phyloP scores from a whole-genome alignment of 257 asterid species.

The Penstemon barbatus region DNA sequence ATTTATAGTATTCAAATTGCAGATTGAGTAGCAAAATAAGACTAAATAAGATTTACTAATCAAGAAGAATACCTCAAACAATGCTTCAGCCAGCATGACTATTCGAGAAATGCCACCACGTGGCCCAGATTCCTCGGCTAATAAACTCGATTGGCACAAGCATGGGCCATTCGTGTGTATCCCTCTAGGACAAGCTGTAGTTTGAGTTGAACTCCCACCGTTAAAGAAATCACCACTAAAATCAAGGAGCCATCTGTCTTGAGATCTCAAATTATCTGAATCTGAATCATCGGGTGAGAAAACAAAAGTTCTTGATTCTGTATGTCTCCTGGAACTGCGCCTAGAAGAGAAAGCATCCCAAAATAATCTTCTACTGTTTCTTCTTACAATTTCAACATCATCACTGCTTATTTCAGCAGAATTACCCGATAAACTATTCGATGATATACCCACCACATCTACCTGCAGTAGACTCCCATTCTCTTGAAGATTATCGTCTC shows the following conservation, averaged over 20 bases:
- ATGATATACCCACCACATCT: constrained; percentile 53
- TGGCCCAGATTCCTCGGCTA: constrained; percentile 56
- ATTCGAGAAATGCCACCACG: constrained; percentile 85
- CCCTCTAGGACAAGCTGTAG: constrained; percentile 67
- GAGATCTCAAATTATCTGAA: constrained; percentile 49
- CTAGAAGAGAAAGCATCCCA: constrained; percentile 81
- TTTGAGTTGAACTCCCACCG: constrained; percentile 47
- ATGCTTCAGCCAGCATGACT: constrained; percentile 93
- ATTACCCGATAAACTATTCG: constrained; percentile 44
- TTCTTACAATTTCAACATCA: constrained; percentile 42
- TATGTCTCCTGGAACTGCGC: constrained; percentile 65
- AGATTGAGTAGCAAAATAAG: constrained; percentile 14
- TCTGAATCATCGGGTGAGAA: constrained; percentile 57
- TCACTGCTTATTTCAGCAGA: constrained; percentile 56
- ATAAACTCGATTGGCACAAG: constrained; percentile 64
- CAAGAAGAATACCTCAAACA: constrained; percentile 72
- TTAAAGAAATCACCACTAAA: constrained; percentile 47
- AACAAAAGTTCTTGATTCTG: constrained; percentile 45
- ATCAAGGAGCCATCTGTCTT: constrained; percentile 66
- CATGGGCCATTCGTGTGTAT: constrained; percentile 75
- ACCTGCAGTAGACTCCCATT: constrained; percentile 54
- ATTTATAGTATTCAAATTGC: too few relatives aligned
- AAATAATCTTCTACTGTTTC: constrained; percentile 78
- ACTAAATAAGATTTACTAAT: neutral
- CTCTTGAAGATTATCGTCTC: constrained; percentile 44